Percentiles rank a stretch among this genome's conserved stretches.
phyloP scores from a whole-genome alignment of 495 filamentous ascomycete species.

The Podospora tetraspora region DNA sequence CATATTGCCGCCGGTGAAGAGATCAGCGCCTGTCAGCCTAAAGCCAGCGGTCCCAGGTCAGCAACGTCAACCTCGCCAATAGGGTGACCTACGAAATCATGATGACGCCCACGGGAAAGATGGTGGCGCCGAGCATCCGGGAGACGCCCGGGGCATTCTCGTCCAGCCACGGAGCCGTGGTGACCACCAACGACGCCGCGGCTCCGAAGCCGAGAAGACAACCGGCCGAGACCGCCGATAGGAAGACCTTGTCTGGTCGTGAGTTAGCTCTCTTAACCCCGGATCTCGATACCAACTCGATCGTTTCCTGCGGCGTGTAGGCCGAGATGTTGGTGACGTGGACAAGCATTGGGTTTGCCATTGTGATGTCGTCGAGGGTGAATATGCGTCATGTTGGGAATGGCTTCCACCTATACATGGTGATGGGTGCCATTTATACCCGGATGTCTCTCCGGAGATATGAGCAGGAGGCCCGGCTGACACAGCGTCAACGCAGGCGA shows the following conservation, averaged over 20 bases:
- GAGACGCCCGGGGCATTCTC: constrained; percentile 57
- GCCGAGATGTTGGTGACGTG: constrained; percentile 15
- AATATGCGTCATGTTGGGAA: not conserved
- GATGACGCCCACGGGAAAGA: constrained; percentile 56
- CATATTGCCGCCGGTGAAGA: constrained; percentile 58
- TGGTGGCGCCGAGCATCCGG: constrained; percentile 48
- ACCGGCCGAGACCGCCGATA: constrained; percentile 49
- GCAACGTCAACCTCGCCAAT: not conserved
- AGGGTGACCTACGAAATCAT: constrained; percentile 42
- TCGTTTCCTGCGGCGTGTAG: constrained; percentile 43
- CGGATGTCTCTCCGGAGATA: not conserved
- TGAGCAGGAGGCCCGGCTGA: not conserved
- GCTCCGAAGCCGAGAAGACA: constrained; percentile 50
- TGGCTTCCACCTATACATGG: not conserved
- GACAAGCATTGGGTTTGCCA: not conserved
- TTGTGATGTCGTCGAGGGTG: not conserved
- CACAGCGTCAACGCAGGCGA: not conserved
- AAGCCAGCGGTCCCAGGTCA: not conserved
- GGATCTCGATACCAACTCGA: constrained; percentile 42
- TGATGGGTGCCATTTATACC: not conserved
- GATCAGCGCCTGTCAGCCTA: constrained; percentile 49
- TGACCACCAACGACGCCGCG: constrained; percentile 47
- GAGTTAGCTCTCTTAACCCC: constrained; percentile 49
- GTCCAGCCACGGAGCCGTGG: constrained; percentile 53
- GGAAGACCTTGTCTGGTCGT: constrained; percentile 49